Conservation (phyloP, 345 rosid species). For the Anastatica hierochuntica region DNA sequence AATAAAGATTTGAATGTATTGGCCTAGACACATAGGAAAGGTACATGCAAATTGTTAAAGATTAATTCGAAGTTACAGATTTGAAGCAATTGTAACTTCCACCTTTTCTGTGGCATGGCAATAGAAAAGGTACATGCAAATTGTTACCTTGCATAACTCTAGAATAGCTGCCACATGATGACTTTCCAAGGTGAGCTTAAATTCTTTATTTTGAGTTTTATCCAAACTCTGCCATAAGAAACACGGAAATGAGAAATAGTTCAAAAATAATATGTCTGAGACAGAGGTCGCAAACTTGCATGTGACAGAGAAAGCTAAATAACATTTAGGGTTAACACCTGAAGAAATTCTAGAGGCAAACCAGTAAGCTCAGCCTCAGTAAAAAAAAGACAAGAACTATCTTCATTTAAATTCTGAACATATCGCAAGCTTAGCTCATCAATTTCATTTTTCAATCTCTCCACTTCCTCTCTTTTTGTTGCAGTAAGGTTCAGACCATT, state of each 20-base stretch:
- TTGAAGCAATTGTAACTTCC: constrained; percentile 2
- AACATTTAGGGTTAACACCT: constrained; percentile 34
- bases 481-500: constrained; percentile 81
- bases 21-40: not conserved
- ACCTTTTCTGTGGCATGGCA: not conserved
- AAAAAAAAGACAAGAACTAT: constrained; percentile 53
- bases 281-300: not conserved
- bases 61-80: not conserved
- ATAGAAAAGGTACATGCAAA: constrained; percentile 8
- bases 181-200: constrained; percentile 59
- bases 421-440: constrained; percentile 65
- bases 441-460: constrained; percentile 58
- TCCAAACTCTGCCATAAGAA: constrained; percentile 55
- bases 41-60: constrained; percentile 5
- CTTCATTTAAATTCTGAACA: constrained; percentile 63
- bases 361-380: constrained; percentile 65
- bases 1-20: constrained; percentile 5
- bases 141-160: constrained; percentile 78
- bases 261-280: not conserved
- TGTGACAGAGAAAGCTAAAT: constrained; percentile 3
- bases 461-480: constrained; percentile 70
- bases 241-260: not conserved
- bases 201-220: constrained; percentile 48
- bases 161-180: constrained; percentile 57
- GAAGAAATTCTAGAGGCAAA: constrained; percentile 60